phyloP scores from a whole-genome alignment of 768 basidiomycete species.

The Panaeolus papilionaceus region DNA sequence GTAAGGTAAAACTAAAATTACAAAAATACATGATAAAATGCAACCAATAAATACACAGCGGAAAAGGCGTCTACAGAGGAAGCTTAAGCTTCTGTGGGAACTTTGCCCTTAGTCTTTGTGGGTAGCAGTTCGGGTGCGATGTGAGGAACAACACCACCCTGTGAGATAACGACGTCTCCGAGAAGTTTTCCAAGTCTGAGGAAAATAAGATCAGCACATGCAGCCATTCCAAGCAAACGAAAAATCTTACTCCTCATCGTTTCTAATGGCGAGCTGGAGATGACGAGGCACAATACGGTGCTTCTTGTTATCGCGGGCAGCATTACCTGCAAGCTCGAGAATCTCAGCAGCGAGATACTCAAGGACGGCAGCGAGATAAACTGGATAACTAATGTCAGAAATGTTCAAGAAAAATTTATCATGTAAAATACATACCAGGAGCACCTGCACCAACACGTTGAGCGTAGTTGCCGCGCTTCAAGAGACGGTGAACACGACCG shows the following conservation, averaged over 20 bases:
- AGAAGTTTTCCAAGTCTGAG: constrained; percentile 78
- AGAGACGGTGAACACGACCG: constrained; percentile 89
- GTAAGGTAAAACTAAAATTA: constrained; percentile 20
- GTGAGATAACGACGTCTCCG: constrained; percentile 87
- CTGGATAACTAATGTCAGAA: constrained; percentile 39
- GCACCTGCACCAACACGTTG: constrained; percentile 70
- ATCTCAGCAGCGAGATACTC: constrained; percentile 95
- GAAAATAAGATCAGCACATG: background rate
- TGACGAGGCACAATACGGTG: constrained; percentile 95
- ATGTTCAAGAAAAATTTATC: background rate
- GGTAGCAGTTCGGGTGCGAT: constrained; percentile 48
- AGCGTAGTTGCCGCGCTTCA: constrained; percentile 89
- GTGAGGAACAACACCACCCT: constrained; percentile 75
- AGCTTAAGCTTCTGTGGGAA: constrained; percentile 17
- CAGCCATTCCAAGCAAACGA: background rate
- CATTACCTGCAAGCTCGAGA: constrained; percentile 90
- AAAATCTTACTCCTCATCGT: constrained; percentile 76
- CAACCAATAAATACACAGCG: constrained; percentile 16
- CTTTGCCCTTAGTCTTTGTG: constrained; percentile 45
- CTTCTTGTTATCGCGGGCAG: constrained; percentile 86
- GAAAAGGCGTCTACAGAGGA: constrained; percentile 3
- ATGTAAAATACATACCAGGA: background rate
- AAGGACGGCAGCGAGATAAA: constrained; percentile 90
- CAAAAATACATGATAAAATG: constrained; percentile 17
- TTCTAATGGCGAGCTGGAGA: constrained; percentile 90